Evolutionary conservation across 495 filamentous ascomycete genomes (phyloP).

Genomic region (Aspergillus steynii): DNA sequence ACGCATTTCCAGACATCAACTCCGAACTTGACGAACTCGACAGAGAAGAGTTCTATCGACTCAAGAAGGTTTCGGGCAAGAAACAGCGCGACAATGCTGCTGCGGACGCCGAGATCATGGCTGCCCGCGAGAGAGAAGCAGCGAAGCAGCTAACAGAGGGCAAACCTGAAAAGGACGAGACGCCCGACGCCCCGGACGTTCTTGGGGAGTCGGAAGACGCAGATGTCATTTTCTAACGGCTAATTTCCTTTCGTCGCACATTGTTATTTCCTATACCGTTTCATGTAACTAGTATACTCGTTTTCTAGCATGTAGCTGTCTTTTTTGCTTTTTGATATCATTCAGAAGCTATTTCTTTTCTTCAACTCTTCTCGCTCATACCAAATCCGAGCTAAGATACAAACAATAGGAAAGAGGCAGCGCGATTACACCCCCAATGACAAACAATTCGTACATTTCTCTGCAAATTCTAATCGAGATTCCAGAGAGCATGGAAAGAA

Average conservation of each 20-base stretch:
- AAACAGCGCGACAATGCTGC: constrained; percentile 82
- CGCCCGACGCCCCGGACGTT: constrained; percentile 58
- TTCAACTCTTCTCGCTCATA: constrained; percentile 1
- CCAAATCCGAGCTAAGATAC: background rate
- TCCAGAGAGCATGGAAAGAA: constrained; percentile 13
- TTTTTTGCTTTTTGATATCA: constrained; percentile 20
- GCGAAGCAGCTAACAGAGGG: constrained; percentile 29
- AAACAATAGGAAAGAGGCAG: background rate
- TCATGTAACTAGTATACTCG: constrained; percentile 26
- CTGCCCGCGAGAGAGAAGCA: constrained; percentile 53
- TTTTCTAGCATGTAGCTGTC: constrained; percentile 23
- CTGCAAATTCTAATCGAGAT: constrained; percentile 25
- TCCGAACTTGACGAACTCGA: constrained; percentile 97
- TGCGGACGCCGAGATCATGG: constrained; percentile 70
- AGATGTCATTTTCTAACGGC: constrained; percentile 86
- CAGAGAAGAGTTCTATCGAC: constrained; percentile 94
- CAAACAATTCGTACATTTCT: constrained; percentile 14
- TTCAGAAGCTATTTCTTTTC: constrained; percentile 16
- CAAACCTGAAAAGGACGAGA: constrained; percentile 38
- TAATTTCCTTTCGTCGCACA: constrained; percentile 10
- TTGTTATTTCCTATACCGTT: constrained; percentile 9
- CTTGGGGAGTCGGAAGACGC: constrained; percentile 85
- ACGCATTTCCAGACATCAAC: constrained; percentile 74
- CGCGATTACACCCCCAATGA: background rate
- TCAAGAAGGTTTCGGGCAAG: constrained; percentile 98